phyloP scores from a whole-genome alignment of 2,329 filamentous ascomycete species.

The Cercospora canescens region DNA sequence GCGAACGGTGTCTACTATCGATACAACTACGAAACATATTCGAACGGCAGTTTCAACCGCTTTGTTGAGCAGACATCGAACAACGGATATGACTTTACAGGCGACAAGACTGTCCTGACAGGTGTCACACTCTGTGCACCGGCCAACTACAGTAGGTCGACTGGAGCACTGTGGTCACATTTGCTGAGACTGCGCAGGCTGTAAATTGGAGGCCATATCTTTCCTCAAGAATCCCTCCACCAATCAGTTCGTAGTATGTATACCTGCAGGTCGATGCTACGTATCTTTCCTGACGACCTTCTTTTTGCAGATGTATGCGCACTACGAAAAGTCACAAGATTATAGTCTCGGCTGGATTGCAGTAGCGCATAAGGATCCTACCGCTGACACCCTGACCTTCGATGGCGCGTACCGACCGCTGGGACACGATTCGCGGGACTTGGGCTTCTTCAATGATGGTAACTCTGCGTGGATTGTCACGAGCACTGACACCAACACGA shows the following conservation, averaged over 20 bases:
- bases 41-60: conserved; percentile 19
- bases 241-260: conserved; percentile 11
- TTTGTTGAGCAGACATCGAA: conserved; percentile 24
- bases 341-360: conserved; percentile 25
- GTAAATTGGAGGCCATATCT: conserved; percentile 23
- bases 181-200: not conserved
- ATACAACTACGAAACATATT: conserved; percentile 22
- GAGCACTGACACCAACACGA: conserved; percentile 24
- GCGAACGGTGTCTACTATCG: conserved; percentile 24
- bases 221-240: conserved; percentile 19
- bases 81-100: conserved; percentile 24
- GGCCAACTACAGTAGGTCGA: not conserved
- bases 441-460: conserved; percentile 26
- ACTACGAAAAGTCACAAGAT: conserved; percentile 23
- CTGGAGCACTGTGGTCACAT: not conserved
- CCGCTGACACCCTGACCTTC: conserved; percentile 17
- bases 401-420: conserved; percentile 22
- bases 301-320: conserved; percentile 23
- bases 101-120: conserved; percentile 19
- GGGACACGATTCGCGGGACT: conserved; percentile 25
- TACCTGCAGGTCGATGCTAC: not conserved
- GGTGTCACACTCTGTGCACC: conserved; percentile 8
- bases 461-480: conserved; percentile 20
- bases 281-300: not conserved
- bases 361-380: conserved; percentile 23